These are phyloP conservation scores for Colletotrichum gigasporum DNA, from an alignment of 2,329 filamentous ascomycete species.

Conservation along the genomic window DNA sequence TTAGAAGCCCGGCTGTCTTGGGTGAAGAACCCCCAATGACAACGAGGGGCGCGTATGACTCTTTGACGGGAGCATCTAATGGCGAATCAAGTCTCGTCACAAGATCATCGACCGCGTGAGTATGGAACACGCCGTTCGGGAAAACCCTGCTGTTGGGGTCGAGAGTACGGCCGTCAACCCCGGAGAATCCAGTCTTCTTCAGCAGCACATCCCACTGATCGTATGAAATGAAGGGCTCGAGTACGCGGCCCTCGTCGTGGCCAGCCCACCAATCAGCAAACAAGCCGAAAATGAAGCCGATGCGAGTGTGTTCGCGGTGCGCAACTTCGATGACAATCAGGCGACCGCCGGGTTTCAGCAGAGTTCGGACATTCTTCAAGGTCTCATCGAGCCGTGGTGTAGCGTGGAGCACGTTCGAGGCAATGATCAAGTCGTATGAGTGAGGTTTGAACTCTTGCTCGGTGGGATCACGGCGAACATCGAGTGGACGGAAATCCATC, in stretches of 20 bases:
- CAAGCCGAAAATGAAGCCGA: constrained; percentile 29
- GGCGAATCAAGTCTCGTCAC: neutral
- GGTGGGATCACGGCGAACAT: constrained; percentile 40
- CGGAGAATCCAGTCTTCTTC: constrained; percentile 36
- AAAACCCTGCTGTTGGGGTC: constrained; percentile 8
- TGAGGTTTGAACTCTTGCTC: constrained; percentile 39
- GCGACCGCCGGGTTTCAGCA: constrained; percentile 44
- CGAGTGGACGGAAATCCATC: constrained; percentile 36
- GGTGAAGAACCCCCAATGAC: neutral
- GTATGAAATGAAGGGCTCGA: constrained; percentile 35
- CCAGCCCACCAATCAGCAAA: constrained; percentile 43
- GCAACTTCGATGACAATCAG: constrained; percentile 31
- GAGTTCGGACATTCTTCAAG: constrained; percentile 34
- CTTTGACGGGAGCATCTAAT: neutral
- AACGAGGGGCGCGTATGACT: neutral
- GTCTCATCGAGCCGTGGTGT: constrained; percentile 36
- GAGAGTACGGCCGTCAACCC: neutral
- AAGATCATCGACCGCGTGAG: neutral
- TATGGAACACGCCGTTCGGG: constrained; percentile 7
- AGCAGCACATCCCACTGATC: constrained; percentile 40
- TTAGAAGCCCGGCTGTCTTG: neutral
- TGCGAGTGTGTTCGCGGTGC: constrained; percentile 30
- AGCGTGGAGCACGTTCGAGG: constrained; percentile 41
- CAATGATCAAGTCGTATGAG: constrained; percentile 41
- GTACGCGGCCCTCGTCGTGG: constrained; percentile 33